Base-by-base conservation (phyloP, 306 rosid species). In the Gillenia trifoliata region DNA sequence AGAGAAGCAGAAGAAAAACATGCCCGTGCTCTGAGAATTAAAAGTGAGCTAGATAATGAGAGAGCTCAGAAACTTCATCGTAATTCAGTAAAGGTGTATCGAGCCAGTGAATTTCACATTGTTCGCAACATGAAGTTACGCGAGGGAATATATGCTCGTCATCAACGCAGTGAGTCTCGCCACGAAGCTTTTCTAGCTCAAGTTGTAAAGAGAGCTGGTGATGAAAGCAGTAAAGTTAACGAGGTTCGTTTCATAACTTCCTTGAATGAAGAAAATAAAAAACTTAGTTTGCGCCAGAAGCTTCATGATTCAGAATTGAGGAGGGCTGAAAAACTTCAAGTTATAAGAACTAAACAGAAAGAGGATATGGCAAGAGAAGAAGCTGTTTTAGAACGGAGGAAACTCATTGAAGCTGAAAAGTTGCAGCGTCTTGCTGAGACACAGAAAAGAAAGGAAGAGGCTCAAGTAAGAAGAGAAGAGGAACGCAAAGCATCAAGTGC, bases 401-500 rank as follows among this genome's bases (percentile, higher is more conserved):
- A 85, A 83, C 93, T 90, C 78, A 85, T 94, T 78, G 98, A 94
- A 79, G 97, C 98, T 71, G 98, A 94, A 77, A 94, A 94, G 88
- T 82, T 94, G 77, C 98, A 91, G 84, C 97, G 98, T 40, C 98
- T 94, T 77, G 90, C 95, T 82, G 98, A 94, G 85, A 94, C 91
- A 60, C 98, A 92, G 81, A 81, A 93, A 82, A 94, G 86, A 86
- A 94, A 94, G 83, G 98, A 94, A 90, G 98, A 94, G 81, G 98
- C 98, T 81, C 94, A 79, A 73, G 82, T 88, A 72, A 89, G 98
- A 83, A 90, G 98, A 86, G 98, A 94, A 85, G 98, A 91, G 86
- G 98, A 94, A 71, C 90, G 97, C 73, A 94, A 94, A 83, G 98
- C 98, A 73, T 91, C 98, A 68, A 94, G 98, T 86, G 98, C 97